These are phyloP conservation scores for Wickerhamomyces mucosus DNA, from an alignment of 805 yeast species.

Conservation along the genomic window DNA sequence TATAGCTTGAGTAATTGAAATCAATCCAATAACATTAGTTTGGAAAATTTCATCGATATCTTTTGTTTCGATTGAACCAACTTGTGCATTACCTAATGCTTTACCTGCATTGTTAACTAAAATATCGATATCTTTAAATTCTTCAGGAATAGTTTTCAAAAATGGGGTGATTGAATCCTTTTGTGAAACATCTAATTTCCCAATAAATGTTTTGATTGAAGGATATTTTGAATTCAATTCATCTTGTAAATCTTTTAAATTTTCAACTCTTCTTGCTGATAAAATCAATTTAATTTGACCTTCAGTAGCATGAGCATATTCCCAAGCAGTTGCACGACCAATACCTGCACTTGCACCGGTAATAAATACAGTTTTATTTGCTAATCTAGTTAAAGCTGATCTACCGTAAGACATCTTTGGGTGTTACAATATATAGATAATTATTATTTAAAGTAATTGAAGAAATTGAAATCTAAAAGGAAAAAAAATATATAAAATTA, in stretches of 20 bases:
- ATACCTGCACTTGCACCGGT: conserved; percentile 98
- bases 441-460: too few species aligned
- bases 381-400: conserved; percentile 71
- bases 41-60: conserved; percentile 73
- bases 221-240: conserved; percentile 41
- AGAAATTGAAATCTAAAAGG: too few species aligned
- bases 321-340: conserved; percentile 85
- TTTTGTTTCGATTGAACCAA: conserved; percentile 54
- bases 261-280: conserved; percentile 70
- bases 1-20: conserved; percentile 73
- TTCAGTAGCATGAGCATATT: conserved; percentile 66
- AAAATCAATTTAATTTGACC: conserved; percentile 65
- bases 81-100: conserved; percentile 71
- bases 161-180: conserved; percentile 42
- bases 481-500: too few species aligned
- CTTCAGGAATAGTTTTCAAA: conserved; percentile 43
- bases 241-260: conserved; percentile 38
- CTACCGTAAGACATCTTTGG: conserved; percentile 69
- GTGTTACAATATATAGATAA: too few species aligned
- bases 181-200: conserved; percentile 48
- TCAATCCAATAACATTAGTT: conserved; percentile 83
- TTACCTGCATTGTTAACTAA: conserved; percentile 68
- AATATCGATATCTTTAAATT: conserved; percentile 56
- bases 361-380: conserved; percentile 69
- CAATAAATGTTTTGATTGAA: conserved; percentile 32